phyloP scores from a whole-genome alignment of 2,329 filamentous ascomycete species.

The Microsporum ferrugineum region DNA sequence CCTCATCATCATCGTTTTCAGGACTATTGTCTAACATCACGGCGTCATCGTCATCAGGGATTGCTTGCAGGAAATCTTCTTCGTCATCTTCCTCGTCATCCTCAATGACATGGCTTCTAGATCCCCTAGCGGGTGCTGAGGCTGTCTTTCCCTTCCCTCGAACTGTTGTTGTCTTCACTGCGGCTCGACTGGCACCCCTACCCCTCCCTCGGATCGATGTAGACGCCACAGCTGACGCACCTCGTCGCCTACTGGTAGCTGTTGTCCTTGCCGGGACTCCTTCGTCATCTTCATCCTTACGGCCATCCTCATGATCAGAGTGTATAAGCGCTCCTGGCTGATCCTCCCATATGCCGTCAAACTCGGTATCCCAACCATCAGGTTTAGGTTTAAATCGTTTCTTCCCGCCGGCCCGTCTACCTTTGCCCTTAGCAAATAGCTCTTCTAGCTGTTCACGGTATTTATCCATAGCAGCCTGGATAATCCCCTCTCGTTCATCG shows the following conservation, averaged over 20 bases:
- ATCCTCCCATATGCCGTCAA: conserved; percentile 77
- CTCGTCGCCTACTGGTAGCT: conserved; percentile 23
- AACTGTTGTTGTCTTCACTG: conserved; percentile 24
- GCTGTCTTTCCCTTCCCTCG: conserved; percentile 21
- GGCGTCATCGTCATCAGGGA: conserved; percentile 23
- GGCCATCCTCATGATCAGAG: conserved; percentile 40
- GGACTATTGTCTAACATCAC: conserved; percentile 30
- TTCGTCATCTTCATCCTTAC: conserved; percentile 35
- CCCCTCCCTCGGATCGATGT: conserved; percentile 28
- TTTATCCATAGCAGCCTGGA: conserved; percentile 62
- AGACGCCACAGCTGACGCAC: conserved; percentile 30
- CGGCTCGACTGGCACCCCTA: conserved; percentile 16
- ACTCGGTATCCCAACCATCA: conserved; percentile 74
- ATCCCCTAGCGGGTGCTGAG: conserved; percentile 14
- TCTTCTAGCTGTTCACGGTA: conserved; percentile 60
- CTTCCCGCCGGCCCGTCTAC: conserved; percentile 42
- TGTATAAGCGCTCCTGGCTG: conserved; percentile 55
- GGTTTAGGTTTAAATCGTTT: conserved; percentile 64
- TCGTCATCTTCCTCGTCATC: conserved; percentile 23
- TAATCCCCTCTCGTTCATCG: conserved; percentile 54
- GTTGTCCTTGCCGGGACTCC: conserved; percentile 27
- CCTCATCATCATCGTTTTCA: conserved; percentile 20
- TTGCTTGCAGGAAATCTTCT: conserved; percentile 11
- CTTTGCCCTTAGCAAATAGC: conserved; percentile 51
- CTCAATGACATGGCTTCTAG: neutral